A percentile compares a stretch with the other conserved stretches of the same genome.
Evolutionary conservation across 148 eudicot genomes (phyloP).

Genomic region (Chenopodium formosanum): DNA sequence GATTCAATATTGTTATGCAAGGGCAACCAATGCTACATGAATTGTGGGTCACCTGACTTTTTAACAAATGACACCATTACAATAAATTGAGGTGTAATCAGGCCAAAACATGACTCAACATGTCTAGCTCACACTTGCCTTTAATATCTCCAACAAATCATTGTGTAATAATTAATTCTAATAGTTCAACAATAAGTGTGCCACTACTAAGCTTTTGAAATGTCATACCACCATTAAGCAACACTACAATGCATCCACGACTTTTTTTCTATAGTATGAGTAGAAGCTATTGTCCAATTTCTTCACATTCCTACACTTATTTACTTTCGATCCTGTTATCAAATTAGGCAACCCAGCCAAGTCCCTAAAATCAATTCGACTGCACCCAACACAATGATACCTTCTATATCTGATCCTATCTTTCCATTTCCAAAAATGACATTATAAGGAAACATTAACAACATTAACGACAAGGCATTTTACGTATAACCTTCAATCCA

Average conservation of each 20-base stretch:
- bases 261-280: too few relatives aligned
- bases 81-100: too few relatives aligned
- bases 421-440: not conserved
- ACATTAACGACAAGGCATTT: not conserved
- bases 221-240: too few relatives aligned
- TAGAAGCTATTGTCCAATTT: too few relatives aligned
- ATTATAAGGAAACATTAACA: not conserved
- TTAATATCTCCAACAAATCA: not conserved
- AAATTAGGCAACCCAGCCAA: not conserved
- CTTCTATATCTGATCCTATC: not conserved
- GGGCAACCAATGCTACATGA: not conserved
- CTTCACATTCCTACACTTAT: too few relatives aligned
- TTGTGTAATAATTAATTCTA: not conserved
- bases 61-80: not conserved
- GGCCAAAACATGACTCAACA: not conserved
- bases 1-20: not conserved
- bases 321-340: not conserved
- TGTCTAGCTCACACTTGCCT: not conserved
- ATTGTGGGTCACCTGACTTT: not conserved
- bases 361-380: not conserved
- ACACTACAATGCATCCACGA: too few relatives aligned
- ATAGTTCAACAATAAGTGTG: not conserved
- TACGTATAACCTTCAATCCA: not conserved
- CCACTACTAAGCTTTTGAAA: too few relatives aligned
- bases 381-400: not conserved